Base-by-base conservation (phyloP, 2,329 filamentous ascomycete species). In the Leptographium wingfieldii region DNA sequence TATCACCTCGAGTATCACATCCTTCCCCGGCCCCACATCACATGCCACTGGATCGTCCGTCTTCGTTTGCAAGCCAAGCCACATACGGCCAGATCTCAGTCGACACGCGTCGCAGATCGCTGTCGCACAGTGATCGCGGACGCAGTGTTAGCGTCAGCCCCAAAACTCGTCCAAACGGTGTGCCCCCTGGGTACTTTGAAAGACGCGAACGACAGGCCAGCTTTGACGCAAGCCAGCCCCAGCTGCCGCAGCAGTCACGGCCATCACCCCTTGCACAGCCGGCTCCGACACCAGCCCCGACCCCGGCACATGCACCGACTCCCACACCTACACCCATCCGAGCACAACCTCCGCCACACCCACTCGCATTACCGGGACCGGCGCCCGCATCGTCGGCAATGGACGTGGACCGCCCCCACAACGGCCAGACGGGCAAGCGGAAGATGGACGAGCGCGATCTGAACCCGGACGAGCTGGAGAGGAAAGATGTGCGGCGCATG, bases 81-180 rank as follows among this genome's bases (percentile, higher is more conserved):
- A 69, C 72, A 56, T 77, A 79, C 70, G 78, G 79, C 57, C 72
- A 73, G 43, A 69, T 72, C 22, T 67, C 68, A 25, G 63, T 65
- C 51, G 67, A 67, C 7, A 55, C 61, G 14, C 75, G 76, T 63
- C 74, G 74, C 70, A 72, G 80, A 68, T 77, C 78, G 52, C 75
- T 78, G 61, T 79, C 80, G 52, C 77, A 78, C 56, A 78, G 78
- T 64, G 86, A 90, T 59, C 81, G 86, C 67, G 87, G 88, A 63
- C 77, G 80, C 56, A 89, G 85, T 69, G 71, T 87, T 58, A 92
- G 87, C 68, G 83, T 92, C 57, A 92, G 88, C 69, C 89, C 90
- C 35, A 91, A 90, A 73, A 90, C 88, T 43, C 78, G 81, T 63
- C 74, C 85, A 19, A 74, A 78, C 48, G 82, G 78, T 65, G 68